Evolutionary conservation across 2,329 filamentous ascomycete genomes (phyloP).

Genomic region (Microdochium nivale): DNA sequence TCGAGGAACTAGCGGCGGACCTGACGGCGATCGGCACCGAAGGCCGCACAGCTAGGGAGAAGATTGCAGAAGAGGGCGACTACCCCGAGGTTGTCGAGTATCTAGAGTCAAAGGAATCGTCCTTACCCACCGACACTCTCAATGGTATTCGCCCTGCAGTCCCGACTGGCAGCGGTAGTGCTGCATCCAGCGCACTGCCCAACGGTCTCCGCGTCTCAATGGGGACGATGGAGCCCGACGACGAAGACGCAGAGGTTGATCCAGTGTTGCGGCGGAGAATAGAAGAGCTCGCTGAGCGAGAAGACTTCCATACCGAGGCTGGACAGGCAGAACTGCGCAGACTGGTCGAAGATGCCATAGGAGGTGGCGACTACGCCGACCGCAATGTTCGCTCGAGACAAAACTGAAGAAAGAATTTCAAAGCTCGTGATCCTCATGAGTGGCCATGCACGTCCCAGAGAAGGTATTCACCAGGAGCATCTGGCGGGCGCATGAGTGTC

Average conservation of each 20-base stretch:
- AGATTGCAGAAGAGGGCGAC: constrained; percentile 70
- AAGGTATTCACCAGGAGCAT: constrained; percentile 42
- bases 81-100: constrained; percentile 70
- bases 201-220: constrained; percentile 71
- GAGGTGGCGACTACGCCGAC: constrained; percentile 54
- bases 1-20: constrained; percentile 76
- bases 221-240: constrained; percentile 59
- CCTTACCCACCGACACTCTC: constrained; percentile 15
- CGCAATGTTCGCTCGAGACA: constrained; percentile 57
- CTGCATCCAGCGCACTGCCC: constrained; percentile 52
- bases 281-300: constrained; percentile 75
- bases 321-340: constrained; percentile 72
- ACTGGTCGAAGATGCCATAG: constrained; percentile 73
- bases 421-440: constrained; percentile 22
- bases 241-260: constrained; percentile 59
- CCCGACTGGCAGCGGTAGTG: constrained; percentile 21
- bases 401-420: constrained; percentile 29
- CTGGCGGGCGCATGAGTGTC: constrained; percentile 43
- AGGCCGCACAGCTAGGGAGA: constrained; percentile 72
- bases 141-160: constrained; percentile 17
- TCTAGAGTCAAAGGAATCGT: constrained; percentile 34
- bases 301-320: constrained; percentile 74
- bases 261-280: constrained; percentile 79
- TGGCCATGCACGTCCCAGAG: constrained; percentile 49
- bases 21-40: constrained; percentile 58